phyloP scores from a whole-genome alignment of 768 basidiomycete species.

The Termitomyces sp. region DNA sequence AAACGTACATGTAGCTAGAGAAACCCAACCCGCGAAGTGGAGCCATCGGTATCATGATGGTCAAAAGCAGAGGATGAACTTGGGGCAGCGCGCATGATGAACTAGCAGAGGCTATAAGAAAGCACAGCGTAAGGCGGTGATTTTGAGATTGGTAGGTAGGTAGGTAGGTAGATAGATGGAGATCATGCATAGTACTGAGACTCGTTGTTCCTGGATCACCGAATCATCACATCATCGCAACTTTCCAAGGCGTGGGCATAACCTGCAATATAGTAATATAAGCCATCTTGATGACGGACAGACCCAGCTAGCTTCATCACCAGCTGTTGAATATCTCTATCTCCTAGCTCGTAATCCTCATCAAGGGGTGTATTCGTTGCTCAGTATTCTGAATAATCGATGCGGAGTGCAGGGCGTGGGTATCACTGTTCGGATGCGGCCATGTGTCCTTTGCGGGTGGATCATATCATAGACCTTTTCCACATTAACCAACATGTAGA shows the following conservation, averaged over 20 bases:
- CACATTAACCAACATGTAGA: conserved; percentile 54
- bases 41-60: conserved; percentile 1
- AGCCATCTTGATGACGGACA: neutral
- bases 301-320: neutral
- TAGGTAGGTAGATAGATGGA: no score
- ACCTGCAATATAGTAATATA: neutral
- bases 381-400: neutral
- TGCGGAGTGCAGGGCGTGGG: neutral
- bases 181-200: no score
- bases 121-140: no score
- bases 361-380: neutral
- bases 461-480: conserved; percentile 38
- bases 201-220: no score
- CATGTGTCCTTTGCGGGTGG: no score
- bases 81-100: neutral
- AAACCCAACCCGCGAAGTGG: neutral
- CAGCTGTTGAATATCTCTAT: no score
- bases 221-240: no score
- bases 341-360: neutral
- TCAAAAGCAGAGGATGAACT: neutral
- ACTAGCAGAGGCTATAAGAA: neutral
- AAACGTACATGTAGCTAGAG: neutral
- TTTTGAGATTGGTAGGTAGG: no score
- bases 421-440: no score
- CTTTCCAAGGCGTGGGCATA: no score